These are phyloP conservation scores for Globisporangium ultimum DNA, from an alignment of 352 stramenopile genomes.

Conservation along the genomic window DNA sequence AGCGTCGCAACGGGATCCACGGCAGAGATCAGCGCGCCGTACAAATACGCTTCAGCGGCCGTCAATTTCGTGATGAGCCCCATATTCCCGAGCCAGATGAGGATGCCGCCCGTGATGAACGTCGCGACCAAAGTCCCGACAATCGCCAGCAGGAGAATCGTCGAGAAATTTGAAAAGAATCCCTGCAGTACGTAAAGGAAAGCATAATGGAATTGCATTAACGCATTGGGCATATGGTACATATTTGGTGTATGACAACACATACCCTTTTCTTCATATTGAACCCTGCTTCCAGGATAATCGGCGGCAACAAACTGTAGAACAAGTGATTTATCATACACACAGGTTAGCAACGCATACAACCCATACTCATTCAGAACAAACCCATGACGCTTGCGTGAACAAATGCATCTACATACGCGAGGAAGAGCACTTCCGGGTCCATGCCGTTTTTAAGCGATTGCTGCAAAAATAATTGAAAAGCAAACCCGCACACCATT, in stretches of 20 bases:
- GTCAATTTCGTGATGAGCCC: conserved; percentile 76
- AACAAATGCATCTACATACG: conserved; percentile 28
- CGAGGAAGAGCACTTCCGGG: conserved; percentile 81
- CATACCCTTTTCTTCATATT: conserved; percentile 86
- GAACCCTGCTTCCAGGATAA: conserved; percentile 85
- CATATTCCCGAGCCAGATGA: conserved; percentile 74
- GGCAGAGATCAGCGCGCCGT: conserved; percentile 90
- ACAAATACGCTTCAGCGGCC: conserved; percentile 88
- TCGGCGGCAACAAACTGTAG: conserved; percentile 60
- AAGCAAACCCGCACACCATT: conserved; percentile 1
- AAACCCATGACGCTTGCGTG: not conserved
- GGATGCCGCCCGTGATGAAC: conserved; percentile 72
- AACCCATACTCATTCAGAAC: not conserved
- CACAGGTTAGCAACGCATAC: not conserved
- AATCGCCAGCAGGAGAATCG: conserved; percentile 80
- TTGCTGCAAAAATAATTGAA: conserved; percentile 33
- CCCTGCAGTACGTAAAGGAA: conserved; percentile 30
- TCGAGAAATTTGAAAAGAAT: conserved; percentile 87
- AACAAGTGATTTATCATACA: too few species aligned
- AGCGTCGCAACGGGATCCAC: conserved; percentile 93
- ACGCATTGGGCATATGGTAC: not conserved
- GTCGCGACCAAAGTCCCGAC: conserved; percentile 77
- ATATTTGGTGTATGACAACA: not conserved
- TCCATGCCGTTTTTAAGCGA: conserved; percentile 81
- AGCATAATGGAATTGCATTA: conserved; percentile 11